Evolutionary conservation across 2,329 filamentous ascomycete species (phyloP).

Genomic region (Capronia americana): DNA sequence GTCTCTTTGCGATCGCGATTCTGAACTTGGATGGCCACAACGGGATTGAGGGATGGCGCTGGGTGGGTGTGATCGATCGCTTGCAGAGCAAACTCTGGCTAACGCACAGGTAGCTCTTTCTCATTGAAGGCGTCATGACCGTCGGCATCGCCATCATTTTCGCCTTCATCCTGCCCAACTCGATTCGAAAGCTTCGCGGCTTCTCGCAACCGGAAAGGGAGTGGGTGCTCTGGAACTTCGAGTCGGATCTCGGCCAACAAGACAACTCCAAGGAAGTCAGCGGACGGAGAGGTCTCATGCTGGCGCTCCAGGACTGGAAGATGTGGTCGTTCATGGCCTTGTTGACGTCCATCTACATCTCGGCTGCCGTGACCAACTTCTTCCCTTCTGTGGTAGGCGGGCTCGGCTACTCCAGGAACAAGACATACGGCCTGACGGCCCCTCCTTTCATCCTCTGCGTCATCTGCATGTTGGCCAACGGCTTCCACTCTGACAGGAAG

Average conservation of each 20-base stretch:
- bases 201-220: conserved; percentile 65
- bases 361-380: conserved; percentile 70
- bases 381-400: conserved; percentile 74
- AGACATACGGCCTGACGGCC: conserved; percentile 30
- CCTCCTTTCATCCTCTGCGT: conserved; percentile 34
- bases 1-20: conserved; percentile 64
- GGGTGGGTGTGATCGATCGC: conserved; percentile 44
- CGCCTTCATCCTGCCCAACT: conserved; percentile 70
- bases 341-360: conserved; percentile 46
- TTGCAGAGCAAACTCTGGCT: not conserved
- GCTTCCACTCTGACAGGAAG: conserved; percentile 73
- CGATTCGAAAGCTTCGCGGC: conserved; percentile 66
- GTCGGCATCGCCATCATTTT: conserved; percentile 64
- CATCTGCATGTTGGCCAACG: conserved; percentile 68
- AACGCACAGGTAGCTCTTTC: conserved; percentile 65
- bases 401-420: conserved; percentile 65
- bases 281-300: conserved; percentile 41
- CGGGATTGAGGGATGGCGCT: conserved; percentile 65
- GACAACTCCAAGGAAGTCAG: conserved; percentile 41
- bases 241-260: conserved; percentile 32
- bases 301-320: conserved; percentile 47
- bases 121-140: conserved; percentile 72
- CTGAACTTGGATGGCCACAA: conserved; percentile 63
- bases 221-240: conserved; percentile 52
- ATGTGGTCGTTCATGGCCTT: conserved; percentile 48